Percentiles rank a stretch among this genome's conserved stretches.
Evolutionary conservation across 805 yeast genomes (phyloP).

Genomic region (Myxozyma neotropica): DNA sequence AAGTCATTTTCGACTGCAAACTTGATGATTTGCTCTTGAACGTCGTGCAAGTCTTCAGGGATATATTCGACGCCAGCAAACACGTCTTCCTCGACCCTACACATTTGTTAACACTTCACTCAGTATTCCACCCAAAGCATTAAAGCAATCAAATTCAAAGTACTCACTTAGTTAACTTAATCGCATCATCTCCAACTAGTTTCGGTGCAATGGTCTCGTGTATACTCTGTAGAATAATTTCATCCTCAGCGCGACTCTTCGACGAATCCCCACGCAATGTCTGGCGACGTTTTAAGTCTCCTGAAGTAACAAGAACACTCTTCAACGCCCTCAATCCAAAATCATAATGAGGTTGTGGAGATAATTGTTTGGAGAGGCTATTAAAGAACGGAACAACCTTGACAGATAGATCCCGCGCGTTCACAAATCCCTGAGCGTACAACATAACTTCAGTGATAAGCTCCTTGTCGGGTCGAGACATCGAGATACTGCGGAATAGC

Average conservation of each 20-base stretch:
- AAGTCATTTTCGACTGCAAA: constrained; percentile 45
- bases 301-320: constrained; percentile 62
- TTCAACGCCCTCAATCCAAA: constrained; percentile 87
- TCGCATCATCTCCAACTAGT: constrained; percentile 56
- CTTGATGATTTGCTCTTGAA: constrained; percentile 36
- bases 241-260: neutral
- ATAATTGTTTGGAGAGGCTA: constrained; percentile 46
- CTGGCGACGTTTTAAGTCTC: constrained; percentile 47
- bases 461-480: constrained; percentile 70
- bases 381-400: constrained; percentile 59
- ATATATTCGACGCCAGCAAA: constrained; percentile 34
- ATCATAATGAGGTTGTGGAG: constrained; percentile 76
- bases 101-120: neutral
- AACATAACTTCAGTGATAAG: constrained; percentile 73
- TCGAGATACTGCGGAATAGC: constrained; percentile 72
- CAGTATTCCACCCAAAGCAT: neutral
- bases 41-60: constrained; percentile 37
- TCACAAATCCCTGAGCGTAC: constrained; percentile 66
- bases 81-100: constrained; percentile 29
- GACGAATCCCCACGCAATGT: neutral
- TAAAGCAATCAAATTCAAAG: neutral
- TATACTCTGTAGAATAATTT: constrained; percentile 55
- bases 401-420: constrained; percentile 51
- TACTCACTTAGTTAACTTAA: constrained; percentile 41
- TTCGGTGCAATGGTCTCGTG: constrained; percentile 70